These are phyloP conservation scores for Globisporangium irregulare DNA, from an alignment of 352 stramenopile genomes.

Conservation along the genomic window DNA sequence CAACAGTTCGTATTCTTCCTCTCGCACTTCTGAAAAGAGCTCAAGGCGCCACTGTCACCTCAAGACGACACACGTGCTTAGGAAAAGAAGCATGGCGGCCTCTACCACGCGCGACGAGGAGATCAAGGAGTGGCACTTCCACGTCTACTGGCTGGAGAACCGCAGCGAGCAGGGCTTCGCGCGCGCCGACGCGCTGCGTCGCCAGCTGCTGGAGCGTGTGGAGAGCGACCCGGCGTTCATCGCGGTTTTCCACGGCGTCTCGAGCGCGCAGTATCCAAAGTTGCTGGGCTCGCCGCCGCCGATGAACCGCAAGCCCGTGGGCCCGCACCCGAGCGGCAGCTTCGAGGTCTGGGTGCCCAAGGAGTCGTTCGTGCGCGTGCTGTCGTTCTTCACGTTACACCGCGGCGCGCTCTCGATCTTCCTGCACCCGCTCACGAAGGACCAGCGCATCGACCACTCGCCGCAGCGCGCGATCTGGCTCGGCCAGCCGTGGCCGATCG, in stretches of 20 bases:
- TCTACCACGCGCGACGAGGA: slow-evolving; percentile 2
- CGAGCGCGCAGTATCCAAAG: slow-evolving; percentile 30
- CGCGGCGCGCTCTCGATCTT: slow-evolving; percentile 57
- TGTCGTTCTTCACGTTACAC: slow-evolving; percentile 68
- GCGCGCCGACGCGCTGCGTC: slow-evolving; percentile 42
- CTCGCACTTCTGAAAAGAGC: not conserved
- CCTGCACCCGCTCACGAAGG: slow-evolving; percentile 61
- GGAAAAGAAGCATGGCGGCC: not conserved
- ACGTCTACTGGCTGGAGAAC: slow-evolving; percentile 60
- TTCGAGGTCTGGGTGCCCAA: slow-evolving; percentile 70
- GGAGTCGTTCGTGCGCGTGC: slow-evolving; percentile 52
- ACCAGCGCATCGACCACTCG: slow-evolving; percentile 57
- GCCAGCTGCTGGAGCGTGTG: slow-evolving; percentile 45
- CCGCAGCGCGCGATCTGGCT: slow-evolving; percentile 49
- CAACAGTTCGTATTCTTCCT: too few relatives aligned
- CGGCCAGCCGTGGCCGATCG: slow-evolving; percentile 36
- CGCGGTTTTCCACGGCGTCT: slow-evolving; percentile 53
- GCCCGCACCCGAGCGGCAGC: slow-evolving; percentile 57
- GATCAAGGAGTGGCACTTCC: slow-evolving; percentile 78
- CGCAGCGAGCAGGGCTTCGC: slow-evolving; percentile 33
- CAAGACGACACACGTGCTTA: not conserved
- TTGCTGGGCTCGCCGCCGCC: slow-evolving; percentile 28
- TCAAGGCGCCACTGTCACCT: not conserved
- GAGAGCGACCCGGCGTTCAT: slow-evolving; percentile 47
- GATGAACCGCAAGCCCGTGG: slow-evolving; percentile 56